These are phyloP conservation scores for Daldinia sp. DNA, from an alignment of 2,329 filamentous ascomycete genomes.

Conservation along the genomic window DNA sequence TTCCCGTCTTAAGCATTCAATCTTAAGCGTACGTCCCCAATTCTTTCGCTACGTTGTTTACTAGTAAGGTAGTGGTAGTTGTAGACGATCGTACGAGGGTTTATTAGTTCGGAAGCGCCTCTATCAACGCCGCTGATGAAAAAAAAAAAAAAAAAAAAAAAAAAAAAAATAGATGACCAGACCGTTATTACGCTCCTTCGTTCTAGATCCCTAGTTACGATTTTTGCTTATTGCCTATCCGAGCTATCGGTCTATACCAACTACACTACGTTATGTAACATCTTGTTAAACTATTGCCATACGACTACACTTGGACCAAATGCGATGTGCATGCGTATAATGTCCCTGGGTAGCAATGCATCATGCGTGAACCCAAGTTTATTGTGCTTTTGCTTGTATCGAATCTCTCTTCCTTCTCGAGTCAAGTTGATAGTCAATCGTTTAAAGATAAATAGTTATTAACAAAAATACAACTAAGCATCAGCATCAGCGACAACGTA, in stretches of 20 bases:
- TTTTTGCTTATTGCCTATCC: conserved; percentile 22
- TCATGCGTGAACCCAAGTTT: neutral
- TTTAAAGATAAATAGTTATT: neutral
- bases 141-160: neutral
- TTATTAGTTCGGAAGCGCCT: neutral
- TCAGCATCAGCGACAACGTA: neutral
- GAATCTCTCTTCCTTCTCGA: neutral
- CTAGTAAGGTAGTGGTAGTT: neutral
- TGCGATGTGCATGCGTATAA: neutral
- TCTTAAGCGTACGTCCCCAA: neutral
- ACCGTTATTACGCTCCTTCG: conserved; percentile 9
- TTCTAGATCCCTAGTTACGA: conserved; percentile 32
- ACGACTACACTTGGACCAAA: neutral
- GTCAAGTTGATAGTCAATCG: neutral
- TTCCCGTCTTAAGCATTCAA: neutral
- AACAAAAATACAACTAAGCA: neutral
- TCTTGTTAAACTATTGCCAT: neutral
- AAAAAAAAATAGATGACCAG: neutral
- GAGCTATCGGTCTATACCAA: conserved; percentile 22
- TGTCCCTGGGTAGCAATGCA: conserved; percentile 4
- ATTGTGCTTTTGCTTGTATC: conserved; percentile 2
- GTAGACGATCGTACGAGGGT: neutral
- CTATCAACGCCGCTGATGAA: neutral
- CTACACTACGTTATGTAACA: neutral
- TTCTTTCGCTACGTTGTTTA: neutral